These are phyloP conservation scores for Plasmodium vinckei DNA, from an alignment of 169 alveolate genomes.

Conservation along the genomic window DNA sequence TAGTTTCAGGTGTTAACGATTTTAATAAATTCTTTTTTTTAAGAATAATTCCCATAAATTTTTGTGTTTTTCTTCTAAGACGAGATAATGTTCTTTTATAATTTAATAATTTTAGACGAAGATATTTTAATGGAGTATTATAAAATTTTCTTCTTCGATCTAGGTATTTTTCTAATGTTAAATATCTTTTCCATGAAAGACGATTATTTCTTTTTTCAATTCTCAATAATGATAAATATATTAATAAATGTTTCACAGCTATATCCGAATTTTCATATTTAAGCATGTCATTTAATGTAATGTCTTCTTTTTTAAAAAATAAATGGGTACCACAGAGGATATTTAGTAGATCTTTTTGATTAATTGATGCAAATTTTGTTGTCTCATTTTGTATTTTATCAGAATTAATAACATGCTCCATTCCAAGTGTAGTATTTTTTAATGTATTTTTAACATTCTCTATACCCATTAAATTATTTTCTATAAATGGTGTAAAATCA, in stretches of 20 bases:
- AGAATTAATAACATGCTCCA: slow-evolving; percentile 4
- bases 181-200: slow-evolving; percentile 50
- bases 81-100: slow-evolving; percentile 11
- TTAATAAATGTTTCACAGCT: slow-evolving; percentile 40
- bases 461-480: slow-evolving; percentile 38
- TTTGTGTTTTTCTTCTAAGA: slow-evolving; percentile 1
- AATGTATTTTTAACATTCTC: slow-evolving; percentile 21
- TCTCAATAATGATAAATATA: slow-evolving; percentile 41
- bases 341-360: slow-evolving; percentile 32
- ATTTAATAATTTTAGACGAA: slow-evolving; percentile 27
- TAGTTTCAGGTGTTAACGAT: slow-evolving; percentile 16
- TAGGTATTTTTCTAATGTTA: slow-evolving; percentile 50
- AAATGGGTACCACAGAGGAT: slow-evolving; percentile 61
- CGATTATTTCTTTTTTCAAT: slow-evolving; percentile 41
- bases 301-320: slow-evolving; percentile 64
- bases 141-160: slow-evolving; percentile 54
- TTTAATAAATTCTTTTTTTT: slow-evolving; percentile 22
- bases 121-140: slow-evolving; percentile 63
- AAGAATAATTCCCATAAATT: slow-evolving; percentile 11
- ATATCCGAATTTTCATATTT: slow-evolving; percentile 3
- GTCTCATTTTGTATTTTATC: slow-evolving; percentile 8
- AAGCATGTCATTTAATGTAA: slow-evolving; percentile 35
- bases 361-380: slow-evolving; percentile 31
- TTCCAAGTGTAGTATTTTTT: slow-evolving; percentile 3
- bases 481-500: slow-evolving; percentile 37